A percentile compares a stretch with the other conserved stretches of the same genome.
phyloP scores from a whole-genome alignment of 768 basidiomycete genomes.

The Rubroboletus satanas region DNA sequence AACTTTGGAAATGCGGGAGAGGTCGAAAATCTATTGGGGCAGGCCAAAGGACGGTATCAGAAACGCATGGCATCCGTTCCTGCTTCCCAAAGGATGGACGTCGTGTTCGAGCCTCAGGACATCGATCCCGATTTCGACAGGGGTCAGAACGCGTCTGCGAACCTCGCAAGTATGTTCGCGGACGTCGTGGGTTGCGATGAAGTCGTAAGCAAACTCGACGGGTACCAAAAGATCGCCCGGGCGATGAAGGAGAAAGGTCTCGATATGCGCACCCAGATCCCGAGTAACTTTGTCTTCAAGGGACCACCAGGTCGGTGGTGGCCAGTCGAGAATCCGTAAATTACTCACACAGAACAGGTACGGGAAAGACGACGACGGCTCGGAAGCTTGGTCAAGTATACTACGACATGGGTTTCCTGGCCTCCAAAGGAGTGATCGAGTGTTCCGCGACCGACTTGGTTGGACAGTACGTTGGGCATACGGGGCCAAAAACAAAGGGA shows the following conservation, averaged over 20 bases:
- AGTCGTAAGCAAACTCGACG: slow-evolving; percentile 44
- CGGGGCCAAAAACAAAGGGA: slow-evolving; percentile 61
- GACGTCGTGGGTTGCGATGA: slow-evolving; percentile 62
- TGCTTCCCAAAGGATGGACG: slow-evolving; percentile 21
- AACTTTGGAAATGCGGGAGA: slow-evolving; percentile 68
- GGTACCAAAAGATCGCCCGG: slow-evolving; percentile 51
- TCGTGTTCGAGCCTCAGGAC: slow-evolving; percentile 45
- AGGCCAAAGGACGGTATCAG: slow-evolving; percentile 49
- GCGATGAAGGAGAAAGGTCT: slow-evolving; percentile 39
- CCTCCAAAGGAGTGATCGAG: slow-evolving; percentile 51
- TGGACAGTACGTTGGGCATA: slow-evolving; percentile 68
- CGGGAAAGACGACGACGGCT: slow-evolving; percentile 62
- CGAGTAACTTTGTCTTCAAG: slow-evolving; percentile 66
- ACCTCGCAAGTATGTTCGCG: slow-evolving; percentile 56
- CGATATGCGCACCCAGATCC: slow-evolving; percentile 49
- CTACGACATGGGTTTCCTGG: slow-evolving; percentile 61
- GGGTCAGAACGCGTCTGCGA: slow-evolving; percentile 41
- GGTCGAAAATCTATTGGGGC: slow-evolving; percentile 58
- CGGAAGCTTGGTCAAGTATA: slow-evolving; percentile 63
- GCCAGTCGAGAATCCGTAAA: not conserved
- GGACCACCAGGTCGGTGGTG: slow-evolving; percentile 58
- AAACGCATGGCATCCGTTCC: slow-evolving; percentile 34
- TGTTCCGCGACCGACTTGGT: slow-evolving; percentile 71
- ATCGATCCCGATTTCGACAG: slow-evolving; percentile 66
- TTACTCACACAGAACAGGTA: slow-evolving; percentile 39